A percentile compares a stretch with the other conserved stretches of the same genome.
phyloP scores from a whole-genome alignment of 2,329 filamentous ascomycete species.

The Epichloe coenophiala region DNA sequence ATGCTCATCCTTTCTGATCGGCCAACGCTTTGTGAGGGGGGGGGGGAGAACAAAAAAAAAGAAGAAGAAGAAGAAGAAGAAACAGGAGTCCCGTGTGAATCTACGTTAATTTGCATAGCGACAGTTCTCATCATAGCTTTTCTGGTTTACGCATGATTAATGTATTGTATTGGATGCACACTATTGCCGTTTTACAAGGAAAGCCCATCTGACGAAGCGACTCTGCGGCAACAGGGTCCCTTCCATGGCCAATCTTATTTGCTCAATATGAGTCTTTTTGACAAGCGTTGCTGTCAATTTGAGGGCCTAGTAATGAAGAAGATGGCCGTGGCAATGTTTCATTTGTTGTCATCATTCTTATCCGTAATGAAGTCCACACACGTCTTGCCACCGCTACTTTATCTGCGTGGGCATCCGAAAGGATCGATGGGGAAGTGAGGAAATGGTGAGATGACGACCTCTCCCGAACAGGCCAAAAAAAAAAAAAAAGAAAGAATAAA shows the following conservation, averaged over 20 bases:
- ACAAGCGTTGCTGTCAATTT: no score
- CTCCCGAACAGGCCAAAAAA: neutral
- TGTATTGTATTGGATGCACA: neutral
- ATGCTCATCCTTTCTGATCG: neutral
- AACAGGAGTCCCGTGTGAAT: conserved; percentile 10
- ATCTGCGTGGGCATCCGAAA: neutral
- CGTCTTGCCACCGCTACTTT: neutral
- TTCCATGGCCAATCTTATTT: neutral
- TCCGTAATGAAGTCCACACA: neutral
- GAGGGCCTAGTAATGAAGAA: neutral
- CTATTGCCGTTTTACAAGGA: neutral
- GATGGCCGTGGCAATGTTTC: neutral
- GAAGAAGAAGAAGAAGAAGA: conserved; percentile 11
- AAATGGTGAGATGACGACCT: neutral
- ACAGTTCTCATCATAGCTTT: conserved; percentile 15
- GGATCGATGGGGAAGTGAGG: neutral
- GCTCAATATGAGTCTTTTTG: neutral
- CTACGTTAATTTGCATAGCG: conserved; percentile 24
- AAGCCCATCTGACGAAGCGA: neutral
- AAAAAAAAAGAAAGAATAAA: neutral
- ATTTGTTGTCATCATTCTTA: conserved; percentile 1
- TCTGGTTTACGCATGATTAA: conserved; percentile 4
- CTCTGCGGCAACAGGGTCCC: neutral
- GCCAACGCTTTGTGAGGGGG: conserved; percentile 10
- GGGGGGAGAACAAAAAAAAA: conserved; percentile 3